Evolutionary conservation across 2,329 filamentous ascomycete genomes (phyloP).

Genomic region (Thelonectria discophora): DNA sequence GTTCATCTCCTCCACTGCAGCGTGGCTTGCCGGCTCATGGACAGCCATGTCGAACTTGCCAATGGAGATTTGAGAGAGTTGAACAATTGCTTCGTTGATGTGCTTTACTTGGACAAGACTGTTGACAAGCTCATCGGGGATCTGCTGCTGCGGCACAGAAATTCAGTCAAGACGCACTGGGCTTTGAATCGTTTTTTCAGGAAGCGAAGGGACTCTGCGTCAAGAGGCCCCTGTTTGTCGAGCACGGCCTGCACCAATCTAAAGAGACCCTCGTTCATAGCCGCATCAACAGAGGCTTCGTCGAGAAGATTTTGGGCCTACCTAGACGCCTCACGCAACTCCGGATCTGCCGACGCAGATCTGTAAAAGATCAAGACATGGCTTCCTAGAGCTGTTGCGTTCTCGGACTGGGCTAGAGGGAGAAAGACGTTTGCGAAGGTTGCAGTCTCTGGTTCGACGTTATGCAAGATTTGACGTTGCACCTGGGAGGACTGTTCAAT

Average conservation of each 20-base stretch:
- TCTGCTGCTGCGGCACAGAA: background rate
- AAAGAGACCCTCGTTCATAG: conserved; percentile 1
- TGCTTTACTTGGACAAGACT: background rate
- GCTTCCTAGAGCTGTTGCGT: background rate
- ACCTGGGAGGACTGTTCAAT: background rate
- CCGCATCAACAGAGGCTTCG: background rate
- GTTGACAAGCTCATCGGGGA: background rate
- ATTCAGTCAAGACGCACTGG: background rate
- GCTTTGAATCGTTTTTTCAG: background rate
- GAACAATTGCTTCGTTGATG: background rate
- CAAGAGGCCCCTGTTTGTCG: background rate
- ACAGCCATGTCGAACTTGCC: background rate
- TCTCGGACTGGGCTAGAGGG: background rate
- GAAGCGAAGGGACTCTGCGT: background rate
- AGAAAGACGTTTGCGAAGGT: background rate
- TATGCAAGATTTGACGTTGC: background rate
- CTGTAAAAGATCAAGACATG: background rate
- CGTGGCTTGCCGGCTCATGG: background rate
- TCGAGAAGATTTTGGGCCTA: background rate
- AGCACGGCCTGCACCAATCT: conserved; percentile 3
- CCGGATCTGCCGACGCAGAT: background rate
- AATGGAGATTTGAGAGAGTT: conserved; percentile 3
- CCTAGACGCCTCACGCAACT: background rate
- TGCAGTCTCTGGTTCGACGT: background rate
- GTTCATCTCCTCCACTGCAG: background rate